phyloP scores from a whole-genome alignment of 345 rosid species.

The Lumnitzera littorea region DNA sequence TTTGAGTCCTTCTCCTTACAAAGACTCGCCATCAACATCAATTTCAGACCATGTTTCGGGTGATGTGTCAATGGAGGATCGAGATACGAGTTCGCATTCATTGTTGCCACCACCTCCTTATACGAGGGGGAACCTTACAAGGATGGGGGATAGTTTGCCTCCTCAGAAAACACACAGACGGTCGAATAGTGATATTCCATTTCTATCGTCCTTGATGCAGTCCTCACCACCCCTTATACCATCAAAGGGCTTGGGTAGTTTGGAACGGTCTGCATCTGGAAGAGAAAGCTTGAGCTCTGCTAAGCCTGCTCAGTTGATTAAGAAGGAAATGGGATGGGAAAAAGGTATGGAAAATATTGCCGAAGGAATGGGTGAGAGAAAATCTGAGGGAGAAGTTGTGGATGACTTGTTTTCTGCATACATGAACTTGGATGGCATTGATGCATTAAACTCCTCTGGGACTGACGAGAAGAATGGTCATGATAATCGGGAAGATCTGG shows the following conservation, averaged over 20 bases:
- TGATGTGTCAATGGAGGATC: constrained; percentile 67
- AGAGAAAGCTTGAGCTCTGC: constrained; percentile 32
- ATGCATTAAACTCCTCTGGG: constrained; percentile 66
- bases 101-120: constrained; percentile 68
- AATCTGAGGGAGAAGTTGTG: constrained; percentile 66
- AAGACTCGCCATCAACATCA: constrained; percentile 33
- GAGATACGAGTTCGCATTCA: constrained; percentile 41
- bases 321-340: constrained; percentile 50
- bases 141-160: constrained; percentile 60
- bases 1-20: constrained; percentile 59
- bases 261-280: constrained; percentile 41
- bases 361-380: constrained; percentile 72
- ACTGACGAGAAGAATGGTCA: constrained; percentile 63
- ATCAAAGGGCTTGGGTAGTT: constrained; percentile 28
- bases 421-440: constrained; percentile 90
- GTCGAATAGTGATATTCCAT: constrained; percentile 84
- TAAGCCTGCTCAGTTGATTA: constrained; percentile 39
- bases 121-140: constrained; percentile 29
- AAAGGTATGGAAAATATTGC: constrained; percentile 29
- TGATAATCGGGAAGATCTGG: constrained; percentile 77
- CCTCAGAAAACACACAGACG: constrained; percentile 83
- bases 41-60: constrained; percentile 34
- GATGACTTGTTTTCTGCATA: constrained; percentile 92
- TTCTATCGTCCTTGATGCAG: constrained; percentile 44
- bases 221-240: constrained; percentile 61